Percentiles rank a stretch among this genome's conserved stretches.
These are phyloP conservation scores for Colletotrichum abscissum DNA, from an alignment of 2,329 filamentous ascomycete species.

Conservation along the genomic window DNA sequence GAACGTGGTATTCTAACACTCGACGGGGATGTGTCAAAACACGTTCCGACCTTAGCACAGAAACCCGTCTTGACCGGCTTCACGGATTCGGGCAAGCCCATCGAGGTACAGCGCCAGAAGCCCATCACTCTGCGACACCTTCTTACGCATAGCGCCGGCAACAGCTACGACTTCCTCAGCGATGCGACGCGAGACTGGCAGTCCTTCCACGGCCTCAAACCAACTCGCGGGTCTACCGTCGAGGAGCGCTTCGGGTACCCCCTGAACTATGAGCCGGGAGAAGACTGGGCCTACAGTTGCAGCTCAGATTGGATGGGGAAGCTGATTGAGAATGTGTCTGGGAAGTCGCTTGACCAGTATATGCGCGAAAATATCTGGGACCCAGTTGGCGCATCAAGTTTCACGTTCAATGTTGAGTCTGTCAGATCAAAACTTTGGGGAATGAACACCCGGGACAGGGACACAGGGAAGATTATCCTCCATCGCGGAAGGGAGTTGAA, in stretches of 20 bases:
- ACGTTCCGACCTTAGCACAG: constrained; percentile 60
- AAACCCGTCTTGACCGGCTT: constrained; percentile 61
- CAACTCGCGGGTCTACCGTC: constrained; percentile 48
- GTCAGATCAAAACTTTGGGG: constrained; percentile 14
- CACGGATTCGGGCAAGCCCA: constrained; percentile 50
- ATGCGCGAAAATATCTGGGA: constrained; percentile 57
- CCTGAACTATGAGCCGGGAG: constrained; percentile 62
- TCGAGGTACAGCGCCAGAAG: constrained; percentile 44
- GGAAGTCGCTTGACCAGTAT: constrained; percentile 52
- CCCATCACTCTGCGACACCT: constrained; percentile 63
- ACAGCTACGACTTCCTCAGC: constrained; percentile 55
- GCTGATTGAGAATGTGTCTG: constrained; percentile 60
- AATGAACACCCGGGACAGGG: constrained; percentile 33
- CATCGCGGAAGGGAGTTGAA: constrained; percentile 13
- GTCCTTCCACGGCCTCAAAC: constrained; percentile 34
- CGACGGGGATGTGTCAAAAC: constrained; percentile 54
- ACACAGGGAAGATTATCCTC: constrained; percentile 31
- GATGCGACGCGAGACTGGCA: constrained; percentile 44
- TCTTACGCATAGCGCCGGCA: constrained; percentile 63
- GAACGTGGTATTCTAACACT: constrained; percentile 61
- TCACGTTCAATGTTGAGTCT: constrained; percentile 28
- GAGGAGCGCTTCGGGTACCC: constrained; percentile 56
- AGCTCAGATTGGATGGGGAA: constrained; percentile 65
- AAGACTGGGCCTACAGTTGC: constrained; percentile 61
- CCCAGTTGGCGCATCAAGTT: constrained; percentile 12